These are phyloP conservation scores for Boletales sp. DNA, from an alignment of 768 basidiomycete species.

Conservation along the genomic window DNA sequence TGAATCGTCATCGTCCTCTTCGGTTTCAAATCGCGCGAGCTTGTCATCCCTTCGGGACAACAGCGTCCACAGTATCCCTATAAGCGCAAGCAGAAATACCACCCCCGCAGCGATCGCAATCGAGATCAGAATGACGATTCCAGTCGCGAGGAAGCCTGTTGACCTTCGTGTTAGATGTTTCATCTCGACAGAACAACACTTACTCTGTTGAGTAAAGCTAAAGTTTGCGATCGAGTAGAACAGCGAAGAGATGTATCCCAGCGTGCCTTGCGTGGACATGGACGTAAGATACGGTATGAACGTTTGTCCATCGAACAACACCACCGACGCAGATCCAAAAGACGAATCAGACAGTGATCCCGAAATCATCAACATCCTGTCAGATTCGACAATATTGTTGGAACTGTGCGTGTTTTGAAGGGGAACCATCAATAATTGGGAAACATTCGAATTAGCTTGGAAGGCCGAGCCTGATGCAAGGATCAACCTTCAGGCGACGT, in stretches of 20 bases:
- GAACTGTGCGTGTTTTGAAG: slow-evolving; percentile 69
- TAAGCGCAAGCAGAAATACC: slow-evolving; percentile 79
- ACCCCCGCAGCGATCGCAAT: slow-evolving; percentile 96
- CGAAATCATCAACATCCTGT: slow-evolving; percentile 89
- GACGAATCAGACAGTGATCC: slow-evolving; percentile 67
- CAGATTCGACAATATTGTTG: slow-evolving; percentile 70
- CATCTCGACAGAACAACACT: slow-evolving; percentile 29
- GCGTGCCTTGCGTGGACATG: slow-evolving; percentile 55
- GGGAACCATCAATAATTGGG: slow-evolving; percentile 89
- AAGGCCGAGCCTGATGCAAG: slow-evolving; percentile 49
- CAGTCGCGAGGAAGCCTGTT: slow-evolving; percentile 82
- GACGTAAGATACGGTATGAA: slow-evolving; percentile 83
- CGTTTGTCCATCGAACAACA: slow-evolving; percentile 79
- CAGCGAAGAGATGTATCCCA: slow-evolving; percentile 71
- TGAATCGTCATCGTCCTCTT: slow-evolving; percentile 74
- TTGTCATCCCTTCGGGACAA: slow-evolving; percentile 79
- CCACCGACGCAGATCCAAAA: slow-evolving; percentile 78
- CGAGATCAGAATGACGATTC: slow-evolving; percentile 93
- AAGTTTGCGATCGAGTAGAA: slow-evolving; percentile 82
- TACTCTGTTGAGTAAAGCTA: slow-evolving; percentile 68
- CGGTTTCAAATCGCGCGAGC: slow-evolving; percentile 58
- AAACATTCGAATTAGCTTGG: slow-evolving; percentile 57
- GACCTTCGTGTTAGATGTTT: slow-evolving; percentile 2
- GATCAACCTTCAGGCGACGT: neutral
- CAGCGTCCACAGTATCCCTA: slow-evolving; percentile 89